phyloP scores from a whole-genome alignment of 305 asterid species.

The Fraxinus ornus region DNA sequence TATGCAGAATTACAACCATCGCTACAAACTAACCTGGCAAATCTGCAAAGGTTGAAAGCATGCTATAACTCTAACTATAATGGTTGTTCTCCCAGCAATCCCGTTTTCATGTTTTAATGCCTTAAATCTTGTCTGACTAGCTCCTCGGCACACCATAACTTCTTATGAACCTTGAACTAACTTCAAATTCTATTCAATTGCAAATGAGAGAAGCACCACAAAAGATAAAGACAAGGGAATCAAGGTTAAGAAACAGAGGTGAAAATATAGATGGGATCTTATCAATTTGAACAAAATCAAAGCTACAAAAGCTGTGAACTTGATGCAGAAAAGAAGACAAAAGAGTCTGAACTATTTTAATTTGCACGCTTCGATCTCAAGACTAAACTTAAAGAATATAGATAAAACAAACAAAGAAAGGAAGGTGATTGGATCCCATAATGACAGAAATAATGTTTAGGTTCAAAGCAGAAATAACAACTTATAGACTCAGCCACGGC shows the following conservation, averaged over 20 bases:
- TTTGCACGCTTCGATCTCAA: neutral
- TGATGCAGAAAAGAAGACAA: neutral
- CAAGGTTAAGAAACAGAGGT: conserved; percentile 10
- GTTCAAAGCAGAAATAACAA: conserved; percentile 17
- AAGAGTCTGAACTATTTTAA: neutral
- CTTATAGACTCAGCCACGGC: neutral
- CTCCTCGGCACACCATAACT: conserved; percentile 96
- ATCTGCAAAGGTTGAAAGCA: conserved; percentile 79
- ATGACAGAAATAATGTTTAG: conserved; percentile 1
- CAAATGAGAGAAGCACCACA: conserved; percentile 22
- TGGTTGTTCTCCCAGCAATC: conserved; percentile 64
- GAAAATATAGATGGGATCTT: neutral
- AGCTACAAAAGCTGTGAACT: neutral
- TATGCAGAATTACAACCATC: conserved; percentile 3
- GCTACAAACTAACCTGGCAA: conserved; percentile 63
- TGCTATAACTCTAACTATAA: conserved; percentile 74
- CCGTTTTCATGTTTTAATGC: conserved; percentile 78
- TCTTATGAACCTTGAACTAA: conserved; percentile 37
- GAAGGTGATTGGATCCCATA: conserved; percentile 60
- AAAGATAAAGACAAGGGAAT: neutral
- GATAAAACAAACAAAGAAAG: conserved; percentile 45
- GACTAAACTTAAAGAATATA: conserved; percentile 46
- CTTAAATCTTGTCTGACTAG: conserved; percentile 69
- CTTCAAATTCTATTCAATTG: conserved; percentile 27
- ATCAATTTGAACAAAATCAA: neutral